phyloP scores from a whole-genome alignment of 2,329 filamentous ascomycete genomes.

The Fusarium agapanthi region DNA sequence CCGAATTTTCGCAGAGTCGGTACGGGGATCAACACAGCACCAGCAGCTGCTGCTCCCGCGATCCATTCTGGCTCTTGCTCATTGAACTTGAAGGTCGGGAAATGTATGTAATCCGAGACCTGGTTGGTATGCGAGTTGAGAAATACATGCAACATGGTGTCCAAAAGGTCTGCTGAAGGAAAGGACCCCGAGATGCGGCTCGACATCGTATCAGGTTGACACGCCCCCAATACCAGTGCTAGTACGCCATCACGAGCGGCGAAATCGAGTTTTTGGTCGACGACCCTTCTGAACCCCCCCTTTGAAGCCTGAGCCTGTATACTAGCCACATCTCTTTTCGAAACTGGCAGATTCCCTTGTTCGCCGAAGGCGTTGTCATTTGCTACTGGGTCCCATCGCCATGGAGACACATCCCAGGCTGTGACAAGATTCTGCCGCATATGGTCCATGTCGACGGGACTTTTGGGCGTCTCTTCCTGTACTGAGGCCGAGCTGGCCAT shows the following conservation, averaged over 20 bases:
- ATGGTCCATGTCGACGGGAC: slow-evolving; percentile 53
- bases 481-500: slow-evolving; percentile 37
- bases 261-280: slow-evolving; percentile 55
- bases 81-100: slow-evolving; percentile 65
- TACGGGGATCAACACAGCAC: slow-evolving; percentile 66
- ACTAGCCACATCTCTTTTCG: slow-evolving; percentile 49
- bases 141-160: slow-evolving; percentile 69
- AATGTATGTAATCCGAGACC: slow-evolving; percentile 69
- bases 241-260: slow-evolving; percentile 69
- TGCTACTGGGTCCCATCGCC: slow-evolving; percentile 59
- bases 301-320: slow-evolving; percentile 51
- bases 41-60: slow-evolving; percentile 67
- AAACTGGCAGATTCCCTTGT: slow-evolving; percentile 56
- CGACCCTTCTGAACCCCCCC: slow-evolving; percentile 50
- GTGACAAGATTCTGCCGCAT: slow-evolving; percentile 59
- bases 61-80: slow-evolving; percentile 67
- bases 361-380: slow-evolving; percentile 56
- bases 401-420: slow-evolving; percentile 60
- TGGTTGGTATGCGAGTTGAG: slow-evolving; percentile 65
- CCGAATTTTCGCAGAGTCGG: slow-evolving; percentile 69
- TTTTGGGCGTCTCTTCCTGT: slow-evolving; percentile 40
- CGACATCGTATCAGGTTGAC: slow-evolving; percentile 58
- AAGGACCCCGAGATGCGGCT: slow-evolving; percentile 67
- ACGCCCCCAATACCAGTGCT: slow-evolving; percentile 69
- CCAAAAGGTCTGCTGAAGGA: slow-evolving; percentile 67